Base-by-base conservation (phyloP, 1,284 basidiomycete genomes). In the Sporisorium exsertum region DNA sequence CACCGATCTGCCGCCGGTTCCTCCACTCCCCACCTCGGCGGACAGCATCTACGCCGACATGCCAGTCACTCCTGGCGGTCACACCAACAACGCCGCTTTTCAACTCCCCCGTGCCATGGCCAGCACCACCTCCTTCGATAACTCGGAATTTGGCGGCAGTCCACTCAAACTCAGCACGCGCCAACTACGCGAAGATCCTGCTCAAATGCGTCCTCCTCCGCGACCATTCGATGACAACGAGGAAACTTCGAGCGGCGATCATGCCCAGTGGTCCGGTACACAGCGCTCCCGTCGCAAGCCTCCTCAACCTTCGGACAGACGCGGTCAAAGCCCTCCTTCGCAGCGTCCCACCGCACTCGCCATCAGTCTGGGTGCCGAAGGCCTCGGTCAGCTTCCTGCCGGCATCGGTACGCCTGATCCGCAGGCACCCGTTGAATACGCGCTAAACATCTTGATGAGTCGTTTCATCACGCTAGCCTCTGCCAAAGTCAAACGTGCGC, bases 381-480 rank as follows among this genome's bases (percentile, higher is more conserved):
- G 65, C 8, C 65, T 80, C 2, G 77, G 71, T 16, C 64, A 79
- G 32, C 61, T 81, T 20, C 77, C 81, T 12, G 20, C 63, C 2
- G 79, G 79, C 37, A 70, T 79, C n/a, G 77, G 79, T 22, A 58
- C 62, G 7, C 29, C 66, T 15, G 78, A 80, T 20, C 76, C 80
- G 2, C 63, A 61, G 26, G 69, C 68, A 13, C 81, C 82, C 4
- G 66, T 79, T 42, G 79, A 80, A 20, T 82, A 81, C 42, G 82
- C 82, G 13, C 67, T 83, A 50, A 81, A 83, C 67, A 80, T 83
- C 26, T 76, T 84, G 12, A 75, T 81, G 61, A 76, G 69, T 29
- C 78, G 82, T 1, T 84, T 81, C 65, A 62, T 78, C 58, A 72
- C 73, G 1, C 51, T 81, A 7, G 72, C 82, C 3, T 59, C 60